phyloP scores from a whole-genome alignment of 2,329 filamentous ascomycete genomes.

The Zopfia rhizophila region DNA sequence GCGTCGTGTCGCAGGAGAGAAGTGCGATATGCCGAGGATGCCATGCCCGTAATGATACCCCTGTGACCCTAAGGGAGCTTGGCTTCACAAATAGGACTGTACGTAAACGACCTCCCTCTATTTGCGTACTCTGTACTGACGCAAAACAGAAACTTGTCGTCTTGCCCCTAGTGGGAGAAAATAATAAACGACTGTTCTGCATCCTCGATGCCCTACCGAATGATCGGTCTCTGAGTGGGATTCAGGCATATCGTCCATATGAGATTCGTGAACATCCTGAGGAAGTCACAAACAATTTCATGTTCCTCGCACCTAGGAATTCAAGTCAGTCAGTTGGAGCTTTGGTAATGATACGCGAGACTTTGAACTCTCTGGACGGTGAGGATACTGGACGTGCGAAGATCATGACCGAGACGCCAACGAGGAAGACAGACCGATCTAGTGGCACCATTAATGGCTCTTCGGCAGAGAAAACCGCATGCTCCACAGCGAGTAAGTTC shows the following conservation, averaged over 20 bases:
- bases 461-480: no score
- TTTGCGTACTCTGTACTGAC: conserved; percentile 6
- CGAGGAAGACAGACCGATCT: no score
- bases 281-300: conserved; percentile 24
- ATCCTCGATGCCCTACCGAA: conserved; percentile 28
- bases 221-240: conserved; percentile 22
- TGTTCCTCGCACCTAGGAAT: conserved; percentile 26
- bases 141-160: conserved; percentile 26
- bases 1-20: conserved; percentile 13
- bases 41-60: conserved; percentile 10
- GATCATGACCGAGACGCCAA: no score
- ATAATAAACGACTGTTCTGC: conserved; percentile 27
- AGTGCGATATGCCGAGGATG: conserved; percentile 35
- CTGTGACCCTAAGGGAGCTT: conserved; percentile 31
- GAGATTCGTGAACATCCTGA: conserved; percentile 10
- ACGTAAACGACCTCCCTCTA: conserved; percentile 2
- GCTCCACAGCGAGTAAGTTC: no score
- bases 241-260: conserved; percentile 28
- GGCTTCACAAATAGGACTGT: conserved; percentile 18
- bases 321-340: no score
- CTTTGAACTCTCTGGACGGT: no score
- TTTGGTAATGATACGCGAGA: no score
- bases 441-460: no score
- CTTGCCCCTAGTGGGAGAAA: conserved; percentile 27
- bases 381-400: no score